Evolutionary conservation across 768 basidiomycete species (phyloP).

Genomic region (Dictyophora rubrovolvata): DNA sequence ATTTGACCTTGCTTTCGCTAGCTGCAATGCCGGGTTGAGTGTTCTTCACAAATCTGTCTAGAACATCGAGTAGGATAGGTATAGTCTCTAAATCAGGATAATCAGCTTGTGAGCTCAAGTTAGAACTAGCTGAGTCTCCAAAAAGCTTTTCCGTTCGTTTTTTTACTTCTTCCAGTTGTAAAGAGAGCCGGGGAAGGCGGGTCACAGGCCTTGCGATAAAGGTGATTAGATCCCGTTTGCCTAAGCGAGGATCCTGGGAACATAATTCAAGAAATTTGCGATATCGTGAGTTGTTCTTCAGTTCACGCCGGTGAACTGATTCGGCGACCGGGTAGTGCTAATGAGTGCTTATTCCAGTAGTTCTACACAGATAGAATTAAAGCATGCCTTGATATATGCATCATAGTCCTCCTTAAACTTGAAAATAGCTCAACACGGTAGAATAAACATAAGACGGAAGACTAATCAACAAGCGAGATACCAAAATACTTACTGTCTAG

Average conservation of each 20-base stretch:
- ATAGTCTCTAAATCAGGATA: slow-evolving; percentile 74
- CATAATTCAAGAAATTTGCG: slow-evolving; percentile 54
- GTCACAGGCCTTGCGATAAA: slow-evolving; percentile 83
- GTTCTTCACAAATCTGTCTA: slow-evolving; percentile 66
- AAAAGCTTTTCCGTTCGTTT: slow-evolving; percentile 41
- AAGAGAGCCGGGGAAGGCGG: slow-evolving; percentile 70
- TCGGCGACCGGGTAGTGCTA: slow-evolving; percentile 76
- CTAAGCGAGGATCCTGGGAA: slow-evolving; percentile 52
- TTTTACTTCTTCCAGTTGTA: slow-evolving; percentile 60
- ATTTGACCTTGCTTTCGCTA: slow-evolving; percentile 85
- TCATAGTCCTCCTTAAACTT: slow-evolving; percentile 61
- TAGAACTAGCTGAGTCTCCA: background rate
- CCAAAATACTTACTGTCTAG: slow-evolving; percentile 50
- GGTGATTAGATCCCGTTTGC: slow-evolving; percentile 68
- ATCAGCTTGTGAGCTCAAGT: slow-evolving; percentile 35
- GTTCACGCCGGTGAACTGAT: slow-evolving; percentile 68
- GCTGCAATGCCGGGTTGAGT: slow-evolving; percentile 86
- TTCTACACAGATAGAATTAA: background rate
- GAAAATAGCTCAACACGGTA: slow-evolving; percentile 19
- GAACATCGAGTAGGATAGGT: slow-evolving; percentile 57
- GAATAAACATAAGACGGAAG: slow-evolving; percentile 3
- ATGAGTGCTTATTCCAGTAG: background rate
- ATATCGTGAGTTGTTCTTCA: slow-evolving; percentile 58
- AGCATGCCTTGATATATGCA: slow-evolving; percentile 53
- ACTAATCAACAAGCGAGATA: slow-evolving; percentile 4